Percentiles rank a stretch among this genome's conserved stretches.
Conservation (phyloP, 164 flowering plant species). For the Paratinospora sagittata region DNA sequence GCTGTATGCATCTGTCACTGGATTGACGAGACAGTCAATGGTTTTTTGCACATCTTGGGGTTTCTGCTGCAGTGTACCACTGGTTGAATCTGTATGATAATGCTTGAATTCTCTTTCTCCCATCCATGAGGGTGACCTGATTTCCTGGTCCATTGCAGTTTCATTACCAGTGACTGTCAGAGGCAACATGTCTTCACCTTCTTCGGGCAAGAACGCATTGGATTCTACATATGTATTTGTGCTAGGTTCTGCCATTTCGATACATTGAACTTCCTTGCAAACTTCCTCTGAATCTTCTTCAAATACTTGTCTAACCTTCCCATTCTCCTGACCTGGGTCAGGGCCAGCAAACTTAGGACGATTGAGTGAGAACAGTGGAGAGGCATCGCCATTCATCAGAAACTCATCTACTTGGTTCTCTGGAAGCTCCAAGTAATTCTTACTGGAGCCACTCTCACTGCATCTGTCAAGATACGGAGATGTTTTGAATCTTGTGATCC, state of each 20-base stretch:
- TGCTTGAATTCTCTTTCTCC: conserved; percentile 16
- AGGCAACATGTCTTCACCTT: conserved; percentile 20
- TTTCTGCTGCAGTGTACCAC: conserved; percentile 33
- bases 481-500: conserved; percentile 16
- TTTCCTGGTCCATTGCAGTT: conserved; percentile 19
- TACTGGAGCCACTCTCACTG: conserved; percentile 13
- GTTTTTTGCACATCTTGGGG: conserved; percentile 36
- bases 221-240: conserved; percentile 13
- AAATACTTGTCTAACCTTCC: conserved; percentile 23
- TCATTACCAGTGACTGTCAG: conserved; percentile 17
- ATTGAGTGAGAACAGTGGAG: conserved; percentile 22
- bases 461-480: conserved; percentile 21
- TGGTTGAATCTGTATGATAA: conserved; percentile 10
- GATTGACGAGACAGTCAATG: conserved; percentile 26
- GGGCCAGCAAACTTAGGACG: conserved; percentile 33
- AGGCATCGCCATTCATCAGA: conserved; percentile 28
- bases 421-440: conserved; percentile 19
- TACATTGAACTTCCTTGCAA: conserved; percentile 70
- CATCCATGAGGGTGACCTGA: conserved; percentile 12
- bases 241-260: conserved; percentile 38
- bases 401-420: conserved; percentile 40
- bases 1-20: conserved; percentile 19
- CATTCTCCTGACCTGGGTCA: conserved; percentile 40
- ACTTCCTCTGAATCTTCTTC: conserved; percentile 33
- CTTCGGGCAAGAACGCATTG: conserved; percentile 14